Percentiles rank a stretch among this genome's conserved stretches.
phyloP scores from a whole-genome alignment of 805 yeast species.

The Teunomyces aglyptinius region DNA sequence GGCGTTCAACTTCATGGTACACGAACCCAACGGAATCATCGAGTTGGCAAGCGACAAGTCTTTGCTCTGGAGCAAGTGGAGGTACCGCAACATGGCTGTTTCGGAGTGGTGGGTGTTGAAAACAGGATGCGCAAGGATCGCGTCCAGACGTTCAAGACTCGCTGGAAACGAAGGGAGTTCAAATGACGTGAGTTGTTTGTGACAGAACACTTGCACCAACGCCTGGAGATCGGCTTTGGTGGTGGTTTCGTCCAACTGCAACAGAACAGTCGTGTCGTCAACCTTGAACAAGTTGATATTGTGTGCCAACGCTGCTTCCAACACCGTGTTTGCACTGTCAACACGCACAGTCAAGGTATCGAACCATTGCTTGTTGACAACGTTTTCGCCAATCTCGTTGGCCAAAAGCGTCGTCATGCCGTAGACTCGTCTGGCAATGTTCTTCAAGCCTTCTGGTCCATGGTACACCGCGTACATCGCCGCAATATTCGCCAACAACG shows the following conservation, averaged over 20 bases:
- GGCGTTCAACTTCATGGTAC: conserved; percentile 96
- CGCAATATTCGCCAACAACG: conserved; percentile 90
- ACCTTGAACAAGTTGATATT: conserved; percentile 78
- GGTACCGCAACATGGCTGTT: conserved; percentile 89
- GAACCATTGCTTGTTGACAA: conserved; percentile 68
- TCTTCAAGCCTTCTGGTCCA: conserved; percentile 81
- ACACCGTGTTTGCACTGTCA: conserved; percentile 51
- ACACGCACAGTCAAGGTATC: conserved; percentile 79
- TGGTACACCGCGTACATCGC: conserved; percentile 96
- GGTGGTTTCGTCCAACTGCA: conserved; percentile 92
- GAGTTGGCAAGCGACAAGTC: conserved; percentile 93
- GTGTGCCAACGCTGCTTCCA: conserved; percentile 57
- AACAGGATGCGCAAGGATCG: conserved; percentile 66
- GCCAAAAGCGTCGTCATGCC: conserved; percentile 76
- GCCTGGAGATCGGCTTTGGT: conserved; percentile 56
- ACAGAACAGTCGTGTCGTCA: conserved; percentile 56
- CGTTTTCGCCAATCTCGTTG: conserved; percentile 36
- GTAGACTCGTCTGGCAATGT: conserved; percentile 74
- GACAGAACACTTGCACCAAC: conserved; percentile 62
- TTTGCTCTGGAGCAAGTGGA: conserved; percentile 77
- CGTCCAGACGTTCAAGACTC: conserved; percentile 53
- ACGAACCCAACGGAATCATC: conserved; percentile 96
- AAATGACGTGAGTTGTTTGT: conserved; percentile 15
- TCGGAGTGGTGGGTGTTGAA: conserved; percentile 90
- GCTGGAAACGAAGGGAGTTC: conserved; percentile 51